Evolutionary conservation across 2,329 filamentous ascomycete species (phyloP).

Genomic region (Fusarium dimerum): DNA sequence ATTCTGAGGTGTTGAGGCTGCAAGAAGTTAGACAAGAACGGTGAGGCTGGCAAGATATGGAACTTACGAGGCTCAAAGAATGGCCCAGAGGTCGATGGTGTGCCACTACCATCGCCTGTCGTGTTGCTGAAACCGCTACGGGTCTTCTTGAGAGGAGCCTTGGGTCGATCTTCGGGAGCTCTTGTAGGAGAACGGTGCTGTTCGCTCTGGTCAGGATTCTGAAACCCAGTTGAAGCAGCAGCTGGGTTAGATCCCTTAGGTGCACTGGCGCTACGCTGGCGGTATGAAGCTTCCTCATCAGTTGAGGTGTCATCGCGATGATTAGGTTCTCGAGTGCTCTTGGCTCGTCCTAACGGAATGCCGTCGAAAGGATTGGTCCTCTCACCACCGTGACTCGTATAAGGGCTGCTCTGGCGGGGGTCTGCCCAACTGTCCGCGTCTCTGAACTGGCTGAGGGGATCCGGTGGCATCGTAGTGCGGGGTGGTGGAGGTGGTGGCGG

Average conservation of each 20-base stretch:
- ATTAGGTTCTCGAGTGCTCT: constrained; percentile 44
- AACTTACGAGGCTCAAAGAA: constrained; percentile 16
- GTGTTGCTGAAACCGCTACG: constrained; percentile 21
- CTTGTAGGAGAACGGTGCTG: constrained; percentile 8
- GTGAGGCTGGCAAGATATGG: background rate
- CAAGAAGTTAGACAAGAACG: constrained; percentile 2
- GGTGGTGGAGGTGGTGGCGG: constrained; percentile 19
- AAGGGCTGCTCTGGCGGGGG: constrained; percentile 58
- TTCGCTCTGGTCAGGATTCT: constrained; percentile 1
- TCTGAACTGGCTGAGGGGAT: constrained; percentile 51
- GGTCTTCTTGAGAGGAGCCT: constrained; percentile 27
- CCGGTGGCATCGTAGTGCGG: constrained; percentile 33
- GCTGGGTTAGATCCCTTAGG: constrained; percentile 25
- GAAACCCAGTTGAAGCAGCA: background rate
- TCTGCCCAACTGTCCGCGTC: constrained; percentile 44
- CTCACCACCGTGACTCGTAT: constrained; percentile 57
- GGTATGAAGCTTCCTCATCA: constrained; percentile 22
- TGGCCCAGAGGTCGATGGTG: constrained; percentile 12
- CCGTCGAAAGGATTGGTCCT: constrained; percentile 60
- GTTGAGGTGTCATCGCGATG: constrained; percentile 28
- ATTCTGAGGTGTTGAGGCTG: constrained; percentile 14
- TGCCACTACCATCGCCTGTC: constrained; percentile 7
- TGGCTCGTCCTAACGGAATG: constrained; percentile 43
- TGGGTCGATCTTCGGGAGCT: constrained; percentile 21
- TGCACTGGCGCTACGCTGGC: constrained; percentile 35